Conservation (phyloP, 2,329 filamentous ascomycete species). For the Ambrosiella xylebori region DNA sequence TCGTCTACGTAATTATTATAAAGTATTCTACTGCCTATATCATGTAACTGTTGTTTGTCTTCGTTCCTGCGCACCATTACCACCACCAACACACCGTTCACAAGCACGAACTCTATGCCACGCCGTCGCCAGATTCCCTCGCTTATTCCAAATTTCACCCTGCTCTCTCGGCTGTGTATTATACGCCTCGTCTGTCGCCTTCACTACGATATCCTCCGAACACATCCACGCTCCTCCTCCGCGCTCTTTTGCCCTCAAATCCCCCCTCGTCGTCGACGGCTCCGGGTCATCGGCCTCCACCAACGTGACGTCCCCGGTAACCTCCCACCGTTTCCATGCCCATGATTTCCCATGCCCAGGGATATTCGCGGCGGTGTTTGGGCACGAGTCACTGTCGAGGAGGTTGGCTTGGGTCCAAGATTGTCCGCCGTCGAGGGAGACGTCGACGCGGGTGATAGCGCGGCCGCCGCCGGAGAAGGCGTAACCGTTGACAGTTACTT, state of each 20-base stretch:
- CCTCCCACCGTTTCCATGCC: constrained; percentile 50
- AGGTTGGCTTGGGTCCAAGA: constrained; percentile 48
- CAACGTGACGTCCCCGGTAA: constrained; percentile 24
- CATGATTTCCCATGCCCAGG: constrained; percentile 26
- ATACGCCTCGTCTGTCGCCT: constrained; percentile 48
- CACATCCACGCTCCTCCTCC: constrained; percentile 20
- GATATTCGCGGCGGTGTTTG: constrained; percentile 19
- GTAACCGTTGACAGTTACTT: constrained; percentile 38
- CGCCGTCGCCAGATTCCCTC: constrained; percentile 48
- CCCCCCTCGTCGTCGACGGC: constrained; percentile 7
- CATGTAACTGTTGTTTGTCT: too few species aligned
- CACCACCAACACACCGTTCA: constrained; percentile 16
- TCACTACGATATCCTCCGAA: constrained; percentile 38
- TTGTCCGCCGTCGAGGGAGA: constrained; percentile 44
- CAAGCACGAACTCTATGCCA: constrained; percentile 41
- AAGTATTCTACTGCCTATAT: too few species aligned
- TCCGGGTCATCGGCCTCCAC: not conserved
- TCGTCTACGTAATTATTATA: too few species aligned
- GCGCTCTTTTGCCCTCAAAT: not conserved
- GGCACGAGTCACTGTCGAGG: constrained; percentile 28
- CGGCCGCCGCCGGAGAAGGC: constrained; percentile 52
- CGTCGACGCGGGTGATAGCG: constrained; percentile 48
- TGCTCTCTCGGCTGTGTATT: constrained; percentile 49
- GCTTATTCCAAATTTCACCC: constrained; percentile 42
- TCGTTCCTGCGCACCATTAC: too few species aligned